Base-by-base conservation (phyloP, 257 asterid genomes). In the Penstemon newberryi region DNA sequence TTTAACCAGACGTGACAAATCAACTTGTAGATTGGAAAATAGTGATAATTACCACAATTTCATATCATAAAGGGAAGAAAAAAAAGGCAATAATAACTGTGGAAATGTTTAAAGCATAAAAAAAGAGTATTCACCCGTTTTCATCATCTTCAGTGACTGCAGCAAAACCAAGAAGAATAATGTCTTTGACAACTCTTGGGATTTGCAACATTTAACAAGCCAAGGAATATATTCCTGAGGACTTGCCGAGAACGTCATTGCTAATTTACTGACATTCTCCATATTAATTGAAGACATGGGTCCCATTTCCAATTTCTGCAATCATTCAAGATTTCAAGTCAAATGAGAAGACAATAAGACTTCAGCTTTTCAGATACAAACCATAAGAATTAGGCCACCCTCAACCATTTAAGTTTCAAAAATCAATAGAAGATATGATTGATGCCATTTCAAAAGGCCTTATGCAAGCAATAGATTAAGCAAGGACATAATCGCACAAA, bases 131-230 rank as follows among this genome's bases (percentile, higher is more conserved):
- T 67, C 78, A 90, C 99, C 99, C 80, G 72, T 81, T 73, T 84
- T 75, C 50, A 82, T 76, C 73, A 64, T 74, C 80, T 72, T 74
- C 81, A 82, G 70, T 18, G 91, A 85, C 80, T 87, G 88, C 79
- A 84, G 73, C 69, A 94, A 63, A 55, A 94, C 71, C 76, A 88
- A 81, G 65, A 85, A 83, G 81, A 84, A 82, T 53, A 91, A 71
- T 46, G 88, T 74, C 87, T 79, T 90, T 15, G 99, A 90, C 53
- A 74, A 67, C 75, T 87, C 88, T 52, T 76, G 74, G 53, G 83
- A 66, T 66, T 74, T 83, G 87, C 89, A 84, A 87, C 96, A 88
- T 50, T 82, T 78, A 51, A 77, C 79, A 67, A 94, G 84, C 97
- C 97, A 89, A 40, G 81, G 83, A 67, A 88, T 73, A 75, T 83